A percentile compares a stretch with the other conserved stretches of the same genome.
Conservation (phyloP, 2,329 filamentous ascomycete species). For the Zymoseptoria tritici region DNA sequence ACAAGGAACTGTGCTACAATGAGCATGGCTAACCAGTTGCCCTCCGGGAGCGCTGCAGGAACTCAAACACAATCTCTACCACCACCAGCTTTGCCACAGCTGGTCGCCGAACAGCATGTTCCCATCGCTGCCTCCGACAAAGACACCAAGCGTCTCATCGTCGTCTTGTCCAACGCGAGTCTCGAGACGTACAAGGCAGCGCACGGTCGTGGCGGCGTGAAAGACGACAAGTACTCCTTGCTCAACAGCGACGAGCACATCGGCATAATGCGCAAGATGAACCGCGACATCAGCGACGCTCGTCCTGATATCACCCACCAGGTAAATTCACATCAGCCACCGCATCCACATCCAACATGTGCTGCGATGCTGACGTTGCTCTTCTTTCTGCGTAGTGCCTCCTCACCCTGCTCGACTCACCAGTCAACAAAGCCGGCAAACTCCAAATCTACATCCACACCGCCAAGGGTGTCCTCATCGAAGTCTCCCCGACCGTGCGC, state of each 20-base stretch:
- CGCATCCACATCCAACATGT: constrained; percentile 10
- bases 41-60: constrained; percentile 19
- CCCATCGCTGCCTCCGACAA: constrained; percentile 82
- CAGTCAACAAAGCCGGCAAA: constrained; percentile 95
- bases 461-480: constrained; percentile 91
- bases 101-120: constrained; percentile 86
- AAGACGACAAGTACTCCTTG: constrained; percentile 83
- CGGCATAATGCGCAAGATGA: constrained; percentile 99
- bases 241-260: constrained; percentile 99
- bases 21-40: constrained; percentile 25
- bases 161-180: constrained; percentile 93
- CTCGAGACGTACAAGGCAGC: constrained; percentile 95
- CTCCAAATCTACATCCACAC: constrained; percentile 99
- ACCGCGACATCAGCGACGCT: constrained; percentile 94
- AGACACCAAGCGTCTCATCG: constrained; percentile 82
- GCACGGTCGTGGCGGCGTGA: constrained; percentile 50
- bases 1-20: constrained; percentile 26
- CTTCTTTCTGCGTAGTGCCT: constrained; percentile 64
- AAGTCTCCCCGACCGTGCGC: constrained; percentile 95
- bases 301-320: constrained; percentile 97
- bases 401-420: constrained; percentile 91
- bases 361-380: constrained; percentile 18
- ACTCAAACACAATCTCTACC: constrained; percentile 78
- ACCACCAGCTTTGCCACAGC: constrained; percentile 78
- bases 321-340: constrained; percentile 45